Base-by-base conservation (phyloP, 495 filamentous ascomycete genomes). In the Penicillium turbatum region DNA sequence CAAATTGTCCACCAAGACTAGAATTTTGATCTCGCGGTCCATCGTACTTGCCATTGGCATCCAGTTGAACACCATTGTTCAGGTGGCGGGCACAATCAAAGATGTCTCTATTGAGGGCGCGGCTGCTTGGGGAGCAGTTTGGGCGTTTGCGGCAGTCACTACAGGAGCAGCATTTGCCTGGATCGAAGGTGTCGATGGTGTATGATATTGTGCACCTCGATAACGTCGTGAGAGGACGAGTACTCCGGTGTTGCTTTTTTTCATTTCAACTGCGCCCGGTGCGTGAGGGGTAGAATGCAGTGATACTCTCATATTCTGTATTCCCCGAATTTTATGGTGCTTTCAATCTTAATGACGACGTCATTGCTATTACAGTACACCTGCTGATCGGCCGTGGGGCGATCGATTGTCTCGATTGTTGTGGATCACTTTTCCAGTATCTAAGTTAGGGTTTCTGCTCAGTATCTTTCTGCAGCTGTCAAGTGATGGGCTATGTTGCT, bases 71-170 rank as follows among this genome's bases (percentile, higher is more conserved):
- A 91, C 88, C 1, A 79, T 82, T 46, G 63, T 90, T 29, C 82
- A 85, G 57, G 78, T 82, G 1, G 79, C 77, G 19, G 67, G 80
- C 26, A 85, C 79, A 0, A 64, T 95, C 19, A 72, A 79, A n/a
- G 83, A 87, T 15, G 81, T 86, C 8, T 86, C 88, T 56, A 57
- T 81, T 2, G 64, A 72, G 6, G 90, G 90, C 24, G 86, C 88
- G 0, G 71, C 69, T 10, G 83, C 78, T 0, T 96, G 87, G 76
- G 83, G 86, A 2, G 71, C 72, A 11, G 72, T 91, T 12, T 96
- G 88, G 88, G 80, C 79, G 37, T 51, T 79, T 12, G 85, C 86
- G 1, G 78, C 79, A 0, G 55, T 79, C 51, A 59, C 82, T 32
- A 81, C 82, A 4, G 86, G 87, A 1, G 57, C 76, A 12, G 75